Evolutionary conservation across 148 eudicot genomes (phyloP).

Genomic region (Vaccinium macrocarpon): DNA sequence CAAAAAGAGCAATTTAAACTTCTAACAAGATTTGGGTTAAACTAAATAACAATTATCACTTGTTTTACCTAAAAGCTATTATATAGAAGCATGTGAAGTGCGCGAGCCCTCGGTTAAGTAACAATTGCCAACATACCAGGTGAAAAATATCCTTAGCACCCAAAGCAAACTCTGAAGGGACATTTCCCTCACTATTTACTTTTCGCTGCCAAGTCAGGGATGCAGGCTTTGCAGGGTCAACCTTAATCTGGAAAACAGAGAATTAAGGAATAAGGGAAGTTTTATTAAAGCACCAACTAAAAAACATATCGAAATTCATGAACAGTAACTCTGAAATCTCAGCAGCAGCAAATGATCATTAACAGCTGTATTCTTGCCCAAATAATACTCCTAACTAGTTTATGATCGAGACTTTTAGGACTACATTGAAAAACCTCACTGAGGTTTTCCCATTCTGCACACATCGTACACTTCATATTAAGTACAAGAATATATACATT

Average conservation of each 20-base stretch:
- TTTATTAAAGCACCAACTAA: conserved; percentile 3
- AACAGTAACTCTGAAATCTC: not conserved
- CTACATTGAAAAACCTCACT: not conserved
- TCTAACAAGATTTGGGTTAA: conserved; percentile 1
- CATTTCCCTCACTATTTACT: conserved; percentile 45
- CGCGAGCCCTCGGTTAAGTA: not conserved
- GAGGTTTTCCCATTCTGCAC: not conserved
- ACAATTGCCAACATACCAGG: conserved; percentile 50
- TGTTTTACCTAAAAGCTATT: not conserved
- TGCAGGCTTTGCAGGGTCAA: conserved; percentile 65
- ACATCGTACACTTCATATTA: not conserved
- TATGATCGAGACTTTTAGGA: not conserved
- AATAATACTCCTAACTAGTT: not conserved
- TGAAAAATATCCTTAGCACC: conserved; percentile 48
- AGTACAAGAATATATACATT: not conserved
- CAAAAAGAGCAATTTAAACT: not conserved
- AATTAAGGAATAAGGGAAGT: conserved; percentile 2
- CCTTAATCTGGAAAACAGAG: conserved; percentile 46
- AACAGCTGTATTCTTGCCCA: not conserved
- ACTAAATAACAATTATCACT: not conserved
- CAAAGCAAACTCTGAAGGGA: conserved; percentile 49
- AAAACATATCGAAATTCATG: not conserved
- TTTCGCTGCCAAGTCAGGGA: conserved; percentile 79
- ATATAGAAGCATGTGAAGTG: not conserved
- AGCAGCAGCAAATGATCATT: not conserved